These are phyloP conservation scores for Mycena alexandri DNA, from an alignment of 768 basidiomycete genomes.

Conservation along the genomic window DNA sequence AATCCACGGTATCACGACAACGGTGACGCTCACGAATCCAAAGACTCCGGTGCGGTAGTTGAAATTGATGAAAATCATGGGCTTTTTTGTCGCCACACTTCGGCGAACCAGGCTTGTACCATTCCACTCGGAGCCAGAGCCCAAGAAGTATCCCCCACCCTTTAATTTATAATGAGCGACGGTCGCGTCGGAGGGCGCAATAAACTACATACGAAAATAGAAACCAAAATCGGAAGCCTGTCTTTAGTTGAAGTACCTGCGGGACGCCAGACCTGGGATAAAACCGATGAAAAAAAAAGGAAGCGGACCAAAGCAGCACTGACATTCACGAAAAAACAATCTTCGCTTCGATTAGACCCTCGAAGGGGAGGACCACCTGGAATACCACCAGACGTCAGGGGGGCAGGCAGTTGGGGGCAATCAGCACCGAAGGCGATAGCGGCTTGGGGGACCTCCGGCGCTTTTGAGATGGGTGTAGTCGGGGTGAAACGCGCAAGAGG, in stretches of 20 bases:
- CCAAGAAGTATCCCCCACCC: conserved; percentile 17
- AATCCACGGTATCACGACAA: too few species aligned
- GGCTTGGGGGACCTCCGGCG: background rate
- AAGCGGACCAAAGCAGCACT: background rate
- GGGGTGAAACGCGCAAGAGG: conserved; percentile 5
- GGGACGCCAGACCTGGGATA: conserved; percentile 13
- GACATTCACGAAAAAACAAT: conserved; percentile 20
- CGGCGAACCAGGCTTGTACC: conserved; percentile 6
- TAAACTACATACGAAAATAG: background rate
- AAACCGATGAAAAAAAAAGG: too few species aligned
- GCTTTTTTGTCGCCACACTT: conserved; percentile 10
- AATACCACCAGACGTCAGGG: background rate
- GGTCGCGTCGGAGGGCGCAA: background rate
- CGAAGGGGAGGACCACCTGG: conserved; percentile 13
- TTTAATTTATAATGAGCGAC: background rate
- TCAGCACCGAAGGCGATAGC: conserved; percentile 16
- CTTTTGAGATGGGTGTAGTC: conserved; percentile 3
- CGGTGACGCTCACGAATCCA: conserved; percentile 16
- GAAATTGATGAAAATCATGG: conserved; percentile 6
- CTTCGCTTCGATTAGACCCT: conserved; percentile 19
- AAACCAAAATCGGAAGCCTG: conserved; percentile 4
- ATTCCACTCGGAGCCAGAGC: conserved; percentile 19
- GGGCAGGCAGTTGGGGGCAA: conserved; percentile 8
- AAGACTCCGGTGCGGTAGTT: conserved; percentile 7
- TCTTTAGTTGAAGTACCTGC: background rate